Evolutionary conservation across 805 yeast genomes (phyloP).

Genomic region (Candida boidinii): DNA sequence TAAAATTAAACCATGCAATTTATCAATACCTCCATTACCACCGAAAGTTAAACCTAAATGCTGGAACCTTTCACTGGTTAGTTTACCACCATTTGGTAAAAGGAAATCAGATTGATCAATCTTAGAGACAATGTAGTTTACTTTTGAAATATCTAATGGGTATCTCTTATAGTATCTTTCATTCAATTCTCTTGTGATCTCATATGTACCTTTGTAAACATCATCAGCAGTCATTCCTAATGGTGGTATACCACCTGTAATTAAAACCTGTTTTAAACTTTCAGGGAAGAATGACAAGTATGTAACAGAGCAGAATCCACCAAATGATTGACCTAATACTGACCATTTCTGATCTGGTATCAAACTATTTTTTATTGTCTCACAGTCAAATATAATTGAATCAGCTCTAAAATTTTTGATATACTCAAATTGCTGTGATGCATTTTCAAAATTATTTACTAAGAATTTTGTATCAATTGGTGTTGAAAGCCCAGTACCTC

Average conservation of each 20-base stretch:
- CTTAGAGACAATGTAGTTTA: slow-evolving; percentile 24
- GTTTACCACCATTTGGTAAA: slow-evolving; percentile 45
- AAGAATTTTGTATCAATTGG: slow-evolving; percentile 30
- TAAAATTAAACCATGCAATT: slow-evolving; percentile 34
- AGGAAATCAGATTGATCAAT: slow-evolving; percentile 20
- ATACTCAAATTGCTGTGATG: slow-evolving; percentile 28
- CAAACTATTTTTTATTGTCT: slow-evolving; percentile 31
- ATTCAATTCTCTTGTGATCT: slow-evolving; percentile 39
- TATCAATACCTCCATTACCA: slow-evolving; percentile 39
- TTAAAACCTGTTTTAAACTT: slow-evolving; percentile 32
- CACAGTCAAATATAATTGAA: slow-evolving; percentile 43
- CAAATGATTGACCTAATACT: slow-evolving; percentile 46
- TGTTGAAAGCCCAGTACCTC: slow-evolving; percentile 53
- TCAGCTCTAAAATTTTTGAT: slow-evolving; percentile 43
- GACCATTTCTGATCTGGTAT: slow-evolving; percentile 32
- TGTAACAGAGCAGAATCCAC: slow-evolving; percentile 44
- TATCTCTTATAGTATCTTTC: slow-evolving; percentile 36
- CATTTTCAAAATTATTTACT: slow-evolving; percentile 7
- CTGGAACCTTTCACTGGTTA: slow-evolving; percentile 44
- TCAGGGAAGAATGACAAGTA: slow-evolving; percentile 37
- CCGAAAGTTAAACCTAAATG: slow-evolving; percentile 46
- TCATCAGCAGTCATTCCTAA: slow-evolving; percentile 29
- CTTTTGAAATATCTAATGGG: slow-evolving; percentile 35
- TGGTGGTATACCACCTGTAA: slow-evolving; percentile 58
- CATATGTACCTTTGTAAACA: slow-evolving; percentile 40